These are phyloP conservation scores for Penicillium sp. DNA, from an alignment of 2,329 filamentous ascomycete species.

Conservation along the genomic window DNA sequence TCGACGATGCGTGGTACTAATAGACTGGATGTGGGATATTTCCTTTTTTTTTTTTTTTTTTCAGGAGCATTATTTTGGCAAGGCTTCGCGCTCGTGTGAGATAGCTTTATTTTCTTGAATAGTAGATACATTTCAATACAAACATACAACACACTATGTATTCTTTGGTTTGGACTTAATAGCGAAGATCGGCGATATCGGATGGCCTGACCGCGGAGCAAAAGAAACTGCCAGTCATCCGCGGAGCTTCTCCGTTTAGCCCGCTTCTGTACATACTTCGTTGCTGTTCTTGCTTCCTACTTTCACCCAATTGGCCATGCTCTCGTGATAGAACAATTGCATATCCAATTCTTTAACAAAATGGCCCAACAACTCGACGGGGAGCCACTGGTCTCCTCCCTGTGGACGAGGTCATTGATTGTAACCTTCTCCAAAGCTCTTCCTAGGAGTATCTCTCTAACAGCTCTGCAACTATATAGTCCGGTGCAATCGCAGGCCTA, in stretches of 20 bases:
- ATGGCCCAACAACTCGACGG: constrained; percentile 31
- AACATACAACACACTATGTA: neutral
- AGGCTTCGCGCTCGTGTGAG: neutral
- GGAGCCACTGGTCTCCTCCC: constrained; percentile 39
- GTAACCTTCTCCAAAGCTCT: constrained; percentile 20
- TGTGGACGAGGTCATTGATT: constrained; percentile 45
- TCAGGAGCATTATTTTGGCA: neutral
- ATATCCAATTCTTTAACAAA: neutral
- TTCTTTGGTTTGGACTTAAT: constrained; percentile 6
- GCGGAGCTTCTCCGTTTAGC: constrained; percentile 16
- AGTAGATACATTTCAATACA: neutral
- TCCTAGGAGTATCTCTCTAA: constrained; percentile 2
- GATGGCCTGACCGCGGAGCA: constrained; percentile 25
- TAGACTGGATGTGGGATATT: neutral
- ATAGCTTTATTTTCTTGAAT: neutral
- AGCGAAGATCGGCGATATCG: constrained; percentile 21
- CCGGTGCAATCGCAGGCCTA: constrained; percentile 87
- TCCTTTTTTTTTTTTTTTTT: neutral
- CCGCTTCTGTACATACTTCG: neutral
- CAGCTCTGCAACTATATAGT: constrained; percentile 45
- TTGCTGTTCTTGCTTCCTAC: neutral
- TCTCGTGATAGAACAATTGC: constrained; percentile 6
- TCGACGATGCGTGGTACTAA: neutral
- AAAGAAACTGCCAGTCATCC: constrained; percentile 16
- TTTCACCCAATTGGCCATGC: constrained; percentile 10